Percentiles rank a stretch among this genome's conserved stretches.
Evolutionary conservation across 2,329 filamentous ascomycete genomes (phyloP).

Genomic region (Blastomyces silverae): DNA sequence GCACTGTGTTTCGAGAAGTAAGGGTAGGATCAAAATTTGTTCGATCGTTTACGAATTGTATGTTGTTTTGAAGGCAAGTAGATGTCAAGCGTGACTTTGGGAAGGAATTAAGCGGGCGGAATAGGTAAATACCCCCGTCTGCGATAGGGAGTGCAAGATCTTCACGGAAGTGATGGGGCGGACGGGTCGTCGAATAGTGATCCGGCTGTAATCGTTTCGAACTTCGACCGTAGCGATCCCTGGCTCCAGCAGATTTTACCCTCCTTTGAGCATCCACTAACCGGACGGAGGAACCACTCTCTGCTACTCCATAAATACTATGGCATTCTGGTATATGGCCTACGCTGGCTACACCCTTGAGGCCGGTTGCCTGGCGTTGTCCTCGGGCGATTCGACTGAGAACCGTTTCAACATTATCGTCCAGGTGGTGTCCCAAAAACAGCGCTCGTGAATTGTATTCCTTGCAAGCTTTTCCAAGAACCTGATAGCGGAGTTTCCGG

Average conservation of each 20-base stretch:
- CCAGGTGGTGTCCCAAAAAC: conserved; percentile 76
- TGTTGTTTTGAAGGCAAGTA: conserved; percentile 60
- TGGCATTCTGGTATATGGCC: conserved; percentile 77
- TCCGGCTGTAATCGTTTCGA: neutral
- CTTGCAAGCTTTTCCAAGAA: conserved; percentile 57
- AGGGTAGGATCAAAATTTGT: conserved; percentile 74
- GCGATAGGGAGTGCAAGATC: conserved; percentile 23
- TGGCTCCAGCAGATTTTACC: neutral
- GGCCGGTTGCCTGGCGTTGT: conserved; percentile 57
- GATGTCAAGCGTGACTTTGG: conserved; percentile 59
- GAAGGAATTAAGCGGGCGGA: conserved; percentile 42
- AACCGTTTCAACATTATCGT: conserved; percentile 87
- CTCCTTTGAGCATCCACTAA: neutral
- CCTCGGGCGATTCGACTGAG: conserved; percentile 67
- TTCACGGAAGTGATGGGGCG: neutral
- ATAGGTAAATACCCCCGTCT: conserved; percentile 33
- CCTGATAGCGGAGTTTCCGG: conserved; percentile 64
- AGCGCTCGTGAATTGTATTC: conserved; percentile 51
- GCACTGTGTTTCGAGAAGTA: conserved; percentile 73
- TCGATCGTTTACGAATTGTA: conserved; percentile 75
- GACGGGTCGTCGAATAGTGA: neutral
- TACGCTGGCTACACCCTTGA: conserved; percentile 60
- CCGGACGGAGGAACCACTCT: conserved; percentile 47
- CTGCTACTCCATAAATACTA: conserved; percentile 63
- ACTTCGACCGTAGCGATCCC: neutral